Percentiles rank a stretch among this genome's conserved stretches.
These are phyloP conservation scores for Isoetes taiwanensis DNA, from an alignment of 75 land plant species.

Conservation along the genomic window DNA sequence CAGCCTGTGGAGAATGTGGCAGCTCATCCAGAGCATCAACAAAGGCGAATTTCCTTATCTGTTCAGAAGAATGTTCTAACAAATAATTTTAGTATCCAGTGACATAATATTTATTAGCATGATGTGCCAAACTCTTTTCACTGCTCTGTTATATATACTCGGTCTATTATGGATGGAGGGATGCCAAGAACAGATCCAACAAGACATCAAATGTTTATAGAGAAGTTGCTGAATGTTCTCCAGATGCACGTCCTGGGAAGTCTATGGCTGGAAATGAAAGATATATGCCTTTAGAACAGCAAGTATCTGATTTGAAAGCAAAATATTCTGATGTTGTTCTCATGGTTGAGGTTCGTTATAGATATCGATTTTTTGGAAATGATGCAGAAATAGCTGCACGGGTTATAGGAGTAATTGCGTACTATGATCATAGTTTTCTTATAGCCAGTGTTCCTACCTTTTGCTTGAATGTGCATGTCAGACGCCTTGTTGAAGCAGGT, in stretches of 20 bases:
- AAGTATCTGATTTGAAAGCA: conserved; percentile 66
- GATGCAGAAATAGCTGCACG: conserved; percentile 89
- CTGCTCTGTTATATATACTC: no score
- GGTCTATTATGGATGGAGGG: no score
- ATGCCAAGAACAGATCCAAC: no score
- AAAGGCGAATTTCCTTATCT: no score
- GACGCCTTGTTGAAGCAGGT: conserved; percentile 74
- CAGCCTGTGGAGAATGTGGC: no score
- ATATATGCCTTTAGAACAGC: conserved; percentile 78
- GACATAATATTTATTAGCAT: no score
- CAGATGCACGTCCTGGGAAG: conserved; percentile 16
- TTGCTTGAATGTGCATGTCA: conserved; percentile 61
- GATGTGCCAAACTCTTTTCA: no score
- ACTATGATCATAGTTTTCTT: conserved; percentile 62
- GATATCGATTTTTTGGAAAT: conserved; percentile 71
- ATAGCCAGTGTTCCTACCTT: conserved; percentile 91
- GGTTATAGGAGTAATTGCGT: conserved; percentile 74
- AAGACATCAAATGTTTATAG: conserved; percentile 50
- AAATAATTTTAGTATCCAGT: no score
- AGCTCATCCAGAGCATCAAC: no score
- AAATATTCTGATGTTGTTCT: conserved; percentile 68
- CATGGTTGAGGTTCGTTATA: conserved; percentile 90
- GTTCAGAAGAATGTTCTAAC: no score
- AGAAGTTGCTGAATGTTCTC: conserved; percentile 34
- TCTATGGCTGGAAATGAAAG: conserved; percentile 23